phyloP scores from a whole-genome alignment of 208 protist genomes.

The Crithidia bombi region DNA sequence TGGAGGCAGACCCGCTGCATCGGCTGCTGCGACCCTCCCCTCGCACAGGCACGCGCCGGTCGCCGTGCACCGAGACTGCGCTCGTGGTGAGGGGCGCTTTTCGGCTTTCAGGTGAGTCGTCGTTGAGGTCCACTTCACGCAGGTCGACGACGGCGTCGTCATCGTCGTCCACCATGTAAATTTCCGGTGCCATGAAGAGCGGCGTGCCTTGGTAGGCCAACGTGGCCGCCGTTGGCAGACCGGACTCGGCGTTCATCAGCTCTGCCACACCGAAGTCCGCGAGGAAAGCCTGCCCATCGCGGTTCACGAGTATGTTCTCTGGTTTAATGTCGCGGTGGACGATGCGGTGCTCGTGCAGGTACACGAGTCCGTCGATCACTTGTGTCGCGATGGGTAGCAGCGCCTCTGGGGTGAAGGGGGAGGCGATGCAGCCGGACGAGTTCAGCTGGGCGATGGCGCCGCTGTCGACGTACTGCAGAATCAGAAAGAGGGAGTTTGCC shows the following conservation, averaged over 20 bases:
- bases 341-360: constrained; percentile 70
- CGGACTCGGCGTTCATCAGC: constrained; percentile 50
- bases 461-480: constrained; percentile 90
- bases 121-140: background rate
- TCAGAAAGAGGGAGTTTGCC: constrained; percentile 88
- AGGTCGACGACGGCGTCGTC: constrained; percentile 3
- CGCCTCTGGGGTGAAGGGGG: constrained; percentile 41
- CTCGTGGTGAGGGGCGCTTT: background rate
- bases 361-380: constrained; percentile 61
- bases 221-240: constrained; percentile 46
- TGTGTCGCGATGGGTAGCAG: constrained; percentile 52
- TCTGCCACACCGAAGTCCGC: constrained; percentile 86
- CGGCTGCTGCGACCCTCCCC: too few relatives aligned
- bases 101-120: too few relatives aligned
- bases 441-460: constrained; percentile 52
- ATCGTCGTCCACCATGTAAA: constrained; percentile 39
- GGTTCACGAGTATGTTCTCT: constrained; percentile 78
- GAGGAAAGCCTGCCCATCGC: constrained; percentile 55
- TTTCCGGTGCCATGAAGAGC: constrained; percentile 82
- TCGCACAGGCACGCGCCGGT: too few relatives aligned
- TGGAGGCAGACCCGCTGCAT: background rate
- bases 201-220: constrained; percentile 77
- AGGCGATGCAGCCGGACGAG: constrained; percentile 21
- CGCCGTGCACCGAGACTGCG: too few relatives aligned
- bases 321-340: constrained; percentile 89